Evolutionary conservation across 306 rosid species (phyloP).

Genomic region (Cotoneaster glaucophyllus): DNA sequence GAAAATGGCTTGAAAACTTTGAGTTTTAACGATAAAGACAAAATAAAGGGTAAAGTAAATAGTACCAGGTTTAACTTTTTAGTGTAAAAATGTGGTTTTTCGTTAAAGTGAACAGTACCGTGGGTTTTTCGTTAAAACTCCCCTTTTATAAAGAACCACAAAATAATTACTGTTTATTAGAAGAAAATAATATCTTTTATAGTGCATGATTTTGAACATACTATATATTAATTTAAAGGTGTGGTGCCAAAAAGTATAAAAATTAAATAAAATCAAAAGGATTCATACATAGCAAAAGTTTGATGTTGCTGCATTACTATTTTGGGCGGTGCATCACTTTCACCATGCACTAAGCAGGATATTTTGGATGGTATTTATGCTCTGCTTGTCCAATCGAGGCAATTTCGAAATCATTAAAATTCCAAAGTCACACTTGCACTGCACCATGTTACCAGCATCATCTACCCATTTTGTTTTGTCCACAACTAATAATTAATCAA

Average conservation of each 20-base stretch:
- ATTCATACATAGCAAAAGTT: slow-evolving; percentile 27
- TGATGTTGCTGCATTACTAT: slow-evolving; percentile 52
- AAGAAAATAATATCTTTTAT: neutral
- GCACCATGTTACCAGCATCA: slow-evolving; percentile 14
- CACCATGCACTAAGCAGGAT: slow-evolving; percentile 29
- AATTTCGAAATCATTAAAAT: slow-evolving; percentile 43
- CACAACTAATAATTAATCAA: neutral
- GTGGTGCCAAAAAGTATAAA: neutral
- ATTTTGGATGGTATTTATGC: slow-evolving; percentile 53
- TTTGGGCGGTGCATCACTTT: slow-evolving; percentile 66
- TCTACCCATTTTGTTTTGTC: neutral
- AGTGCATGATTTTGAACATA: slow-evolving; percentile 31
- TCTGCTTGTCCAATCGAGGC: slow-evolving; percentile 52
- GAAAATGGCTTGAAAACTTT: no score
- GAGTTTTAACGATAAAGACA: no score
- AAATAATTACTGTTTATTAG: neutral
- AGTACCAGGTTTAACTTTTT: no score
- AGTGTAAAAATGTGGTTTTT: no score
- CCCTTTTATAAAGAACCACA: neutral
- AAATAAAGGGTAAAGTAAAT: no score
- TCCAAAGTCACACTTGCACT: slow-evolving; percentile 20
- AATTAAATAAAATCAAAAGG: slow-evolving; percentile 21
- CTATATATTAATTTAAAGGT: slow-evolving; percentile 13
- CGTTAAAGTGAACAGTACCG: no score
- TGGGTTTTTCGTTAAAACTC: no score